Evolutionary conservation across 768 basidiomycete genomes (phyloP), one percentile per base, ranked within the genome.

Genomic region (Pholiota molesta): DNA sequence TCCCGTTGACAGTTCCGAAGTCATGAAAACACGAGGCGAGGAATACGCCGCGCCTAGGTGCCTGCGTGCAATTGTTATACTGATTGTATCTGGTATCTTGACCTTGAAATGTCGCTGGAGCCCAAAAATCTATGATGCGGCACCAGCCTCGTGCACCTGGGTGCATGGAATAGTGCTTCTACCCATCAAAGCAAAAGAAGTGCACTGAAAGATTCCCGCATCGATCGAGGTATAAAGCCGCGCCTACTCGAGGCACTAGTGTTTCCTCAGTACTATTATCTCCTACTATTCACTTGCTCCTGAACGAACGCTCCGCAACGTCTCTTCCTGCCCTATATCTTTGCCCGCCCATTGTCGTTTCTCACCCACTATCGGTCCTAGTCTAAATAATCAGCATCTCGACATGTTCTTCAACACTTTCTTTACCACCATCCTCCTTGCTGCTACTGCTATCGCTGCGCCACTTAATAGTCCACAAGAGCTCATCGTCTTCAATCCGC

Each of bases 401-500:
- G 62, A 31, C 52, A 73, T 70, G 70, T 57, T 72, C 54, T 62
- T 79, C 68, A 74, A 69, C 54, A 63, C 74, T 64, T 64, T 79
- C 54, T 40, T 78, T 55, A 60, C 76, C 60, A 61, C 74, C 57
- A 57, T 70, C 52, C 64, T 69, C 57, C 51, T 73, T 54, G 72
- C 69, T 61, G 59, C 61, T 49, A 68, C 66, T 16, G 66, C 67
- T 55, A 28, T 74, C 51, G 74, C 74, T 14, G 31, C 72, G 11
- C 62, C 68, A 0, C 70, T 70, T 57, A 63, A 65, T 52, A 39
- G 47, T 54, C 64, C 76, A 17, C 66, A 66, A 35, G 66, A 74
- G 58, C 57, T 76, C 54, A 65, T 79, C 57, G 78, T 78, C 63
- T 73, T 74, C 64, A 76, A 72, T 42, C 84, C 85, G 1, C 62